Percentiles rank a stretch among this genome's conserved stretches.
Conservation (phyloP, 441 rosid species). For the Pelargonium cotyledonis region DNA sequence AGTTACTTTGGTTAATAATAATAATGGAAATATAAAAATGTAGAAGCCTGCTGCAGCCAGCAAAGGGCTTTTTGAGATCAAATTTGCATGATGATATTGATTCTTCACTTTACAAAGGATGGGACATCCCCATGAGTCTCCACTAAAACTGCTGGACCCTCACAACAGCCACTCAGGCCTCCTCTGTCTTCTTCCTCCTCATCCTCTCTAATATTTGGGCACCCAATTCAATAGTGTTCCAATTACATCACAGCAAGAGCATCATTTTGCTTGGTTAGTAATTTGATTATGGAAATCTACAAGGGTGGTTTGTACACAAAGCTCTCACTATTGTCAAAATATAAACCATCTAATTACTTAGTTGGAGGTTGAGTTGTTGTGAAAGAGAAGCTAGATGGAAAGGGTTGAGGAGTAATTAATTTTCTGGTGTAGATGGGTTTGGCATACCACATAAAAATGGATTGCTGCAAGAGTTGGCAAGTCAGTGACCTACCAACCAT, state of each 20-base stretch:
- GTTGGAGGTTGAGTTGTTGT: too few species aligned
- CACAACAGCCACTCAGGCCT: constrained; percentile 23
- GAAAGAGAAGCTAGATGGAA: too few species aligned
- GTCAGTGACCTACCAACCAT: constrained; percentile 22
- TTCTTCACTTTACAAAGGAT: constrained; percentile 30
- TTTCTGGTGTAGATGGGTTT: neutral
- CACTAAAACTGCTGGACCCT: constrained; percentile 41
- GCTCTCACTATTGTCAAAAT: too few species aligned
- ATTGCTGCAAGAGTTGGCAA: constrained; percentile 13
- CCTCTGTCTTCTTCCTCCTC: constrained; percentile 24
- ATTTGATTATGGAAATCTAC: too few species aligned
- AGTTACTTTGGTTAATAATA: constrained; percentile 14
- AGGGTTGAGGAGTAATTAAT: neutral
- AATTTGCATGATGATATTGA: constrained; percentile 30
- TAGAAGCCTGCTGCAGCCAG: constrained; percentile 12
- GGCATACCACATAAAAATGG: neutral
- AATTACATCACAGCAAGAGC: constrained; percentile 12
- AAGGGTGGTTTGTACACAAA: too few species aligned
- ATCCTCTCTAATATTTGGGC: neutral
- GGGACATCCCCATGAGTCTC: constrained; percentile 41
- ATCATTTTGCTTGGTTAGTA: neutral
- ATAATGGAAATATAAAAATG: constrained; percentile 9
- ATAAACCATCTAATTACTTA: too few species aligned
- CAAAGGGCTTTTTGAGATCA: constrained; percentile 28
- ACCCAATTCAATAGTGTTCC: constrained; percentile 13